These are phyloP conservation scores for Akebia trifoliata DNA, from an alignment of 164 flowering plant species.

Conservation along the genomic window DNA sequence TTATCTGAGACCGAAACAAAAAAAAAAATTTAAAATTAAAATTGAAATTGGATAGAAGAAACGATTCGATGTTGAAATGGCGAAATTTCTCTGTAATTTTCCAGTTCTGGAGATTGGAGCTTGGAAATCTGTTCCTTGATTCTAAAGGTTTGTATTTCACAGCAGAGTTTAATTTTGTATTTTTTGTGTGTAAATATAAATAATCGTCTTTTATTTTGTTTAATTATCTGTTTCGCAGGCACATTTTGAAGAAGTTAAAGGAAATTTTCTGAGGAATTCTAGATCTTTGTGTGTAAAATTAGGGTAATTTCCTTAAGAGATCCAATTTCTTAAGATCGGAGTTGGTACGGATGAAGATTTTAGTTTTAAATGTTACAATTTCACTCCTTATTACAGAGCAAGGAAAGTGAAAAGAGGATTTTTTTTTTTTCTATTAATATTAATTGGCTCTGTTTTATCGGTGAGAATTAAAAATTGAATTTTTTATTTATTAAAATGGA, in stretches of 20 bases:
- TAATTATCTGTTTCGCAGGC: conserved; percentile 10
- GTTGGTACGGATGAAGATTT: no score
- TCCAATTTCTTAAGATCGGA: no score
- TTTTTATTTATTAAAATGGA: conserved; percentile 10
- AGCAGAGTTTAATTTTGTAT: neutral
- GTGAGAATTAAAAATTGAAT: conserved; percentile 2
- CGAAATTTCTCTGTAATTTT: no score
- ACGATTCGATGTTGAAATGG: no score
- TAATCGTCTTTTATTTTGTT: neutral
- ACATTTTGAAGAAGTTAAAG: neutral
- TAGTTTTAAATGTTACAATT: no score
- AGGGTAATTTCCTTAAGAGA: no score
- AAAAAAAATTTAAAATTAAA: no score
- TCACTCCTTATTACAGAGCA: neutral
- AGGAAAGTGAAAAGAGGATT: neutral
- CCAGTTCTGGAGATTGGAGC: no score
- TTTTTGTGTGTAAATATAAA: neutral
- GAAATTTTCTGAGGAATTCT: neutral
- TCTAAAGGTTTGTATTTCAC: conserved; percentile 16
- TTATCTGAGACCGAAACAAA: conserved; percentile 17
- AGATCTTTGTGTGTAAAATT: neutral
- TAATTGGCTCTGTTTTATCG: neutral
- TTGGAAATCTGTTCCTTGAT: no score
- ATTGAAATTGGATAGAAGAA: no score
- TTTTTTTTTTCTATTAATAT: conserved; percentile 6